phyloP scores from a whole-genome alignment of 306 rosid genomes.

The Pterocarpus santalinus region DNA sequence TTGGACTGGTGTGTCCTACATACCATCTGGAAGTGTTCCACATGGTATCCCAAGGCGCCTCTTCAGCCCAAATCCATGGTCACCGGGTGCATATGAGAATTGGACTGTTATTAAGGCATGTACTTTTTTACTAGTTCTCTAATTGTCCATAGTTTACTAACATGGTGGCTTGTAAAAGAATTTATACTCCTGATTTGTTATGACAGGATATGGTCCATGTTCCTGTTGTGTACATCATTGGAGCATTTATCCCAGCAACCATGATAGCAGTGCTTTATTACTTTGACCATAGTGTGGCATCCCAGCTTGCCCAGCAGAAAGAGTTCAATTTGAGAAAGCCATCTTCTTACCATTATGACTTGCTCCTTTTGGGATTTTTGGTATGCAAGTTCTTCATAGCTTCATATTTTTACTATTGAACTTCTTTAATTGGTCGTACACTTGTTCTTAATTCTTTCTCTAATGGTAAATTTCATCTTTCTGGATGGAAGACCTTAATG shows the following conservation, averaged over 20 bases:
- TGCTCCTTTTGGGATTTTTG: constrained; percentile 90
- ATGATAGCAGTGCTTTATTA: constrained; percentile 98
- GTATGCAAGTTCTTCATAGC: constrained; percentile 50
- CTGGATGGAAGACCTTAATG: constrained; percentile 72
- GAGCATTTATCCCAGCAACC: constrained; percentile 97
- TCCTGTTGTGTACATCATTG: constrained; percentile 84
- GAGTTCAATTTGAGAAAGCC: constrained; percentile 98
- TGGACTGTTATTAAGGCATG: constrained; percentile 96
- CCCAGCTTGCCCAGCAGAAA: constrained; percentile 96
- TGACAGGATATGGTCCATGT: constrained; percentile 86
- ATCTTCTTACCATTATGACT: constrained; percentile 92
- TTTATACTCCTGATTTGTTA: neutral
- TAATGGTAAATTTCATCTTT: constrained; percentile 18
- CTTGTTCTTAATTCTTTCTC: neutral
- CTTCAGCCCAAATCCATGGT: constrained; percentile 99
- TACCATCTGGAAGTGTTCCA: constrained; percentile 80
- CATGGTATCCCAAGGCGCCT: constrained; percentile 92
- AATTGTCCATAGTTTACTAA: constrained; percentile 12
- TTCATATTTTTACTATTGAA: constrained; percentile 17
- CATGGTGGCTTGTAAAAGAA: neutral
- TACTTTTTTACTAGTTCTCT: constrained; percentile 1
- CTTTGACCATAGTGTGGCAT: constrained; percentile 98
- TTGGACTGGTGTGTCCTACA: constrained; percentile 93
- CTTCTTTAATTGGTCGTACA: neutral
- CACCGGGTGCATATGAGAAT: constrained; percentile 95